Evolutionary conservation across 805 yeast genomes (phyloP), one percentile per base, ranked within the genome.

Genomic region (Lipomyces sp.): DNA sequence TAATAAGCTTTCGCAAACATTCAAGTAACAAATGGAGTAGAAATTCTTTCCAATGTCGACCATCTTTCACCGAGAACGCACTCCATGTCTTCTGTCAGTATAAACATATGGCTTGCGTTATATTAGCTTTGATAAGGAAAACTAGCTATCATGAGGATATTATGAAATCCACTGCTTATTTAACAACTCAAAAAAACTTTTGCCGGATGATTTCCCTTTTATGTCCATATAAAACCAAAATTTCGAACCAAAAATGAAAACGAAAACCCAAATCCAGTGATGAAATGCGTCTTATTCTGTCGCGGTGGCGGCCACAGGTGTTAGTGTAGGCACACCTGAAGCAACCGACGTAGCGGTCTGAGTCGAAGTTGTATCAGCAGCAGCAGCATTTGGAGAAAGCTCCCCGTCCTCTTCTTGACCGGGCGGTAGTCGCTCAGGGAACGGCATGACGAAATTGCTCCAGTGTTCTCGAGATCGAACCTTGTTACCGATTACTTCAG

Each of bases 371-470:
- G 24, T 24, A 42, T 7, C 48, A 42, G 24, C 24, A 42, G 29
- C 10, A 42, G 24, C n/a, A 24, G 18, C 48, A 4, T n/a, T n/a
- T 8, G 18, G n/a, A 42, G 48, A 42, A 5, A 55, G 15, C 53
- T 59, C 74, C 13, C 72, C 73, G 33, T 71, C 71, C 61, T 80
- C 84, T 65, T 85, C 86, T 35, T 73, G 71, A 45, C 87, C 88
- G 18, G 76, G 76, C 48, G 76, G 82, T 30, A 79, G 73, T 72
- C 89, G 82, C 70, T 83, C 84, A 42, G 79, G 81, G 50, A 69
- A 71, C 1, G 90, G 86, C 70, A 92, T 80, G 57, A 92, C 83
- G 96, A 96, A 91, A 69, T 82, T 85, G 67, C 83, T 80, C 77
- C 84, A 86, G 76, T 84, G 84, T 58, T 78, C 80, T 65, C 81